Conservation (phyloP, 805 yeast genomes). For the Millerozyma miso region DNA sequence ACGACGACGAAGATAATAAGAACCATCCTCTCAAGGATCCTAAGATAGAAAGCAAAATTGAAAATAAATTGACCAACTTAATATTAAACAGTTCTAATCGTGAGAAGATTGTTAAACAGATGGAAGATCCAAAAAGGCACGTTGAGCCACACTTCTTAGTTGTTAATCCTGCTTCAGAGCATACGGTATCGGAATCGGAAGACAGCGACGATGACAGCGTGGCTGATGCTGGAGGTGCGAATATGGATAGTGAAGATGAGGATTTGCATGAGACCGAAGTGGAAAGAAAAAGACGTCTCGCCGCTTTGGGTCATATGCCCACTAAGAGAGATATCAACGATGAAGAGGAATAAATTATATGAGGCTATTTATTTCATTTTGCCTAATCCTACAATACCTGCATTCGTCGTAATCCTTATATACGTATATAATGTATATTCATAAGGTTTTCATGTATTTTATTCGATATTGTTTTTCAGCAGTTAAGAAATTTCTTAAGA, state of each 20-base stretch:
- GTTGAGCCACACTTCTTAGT: neutral
- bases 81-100: slow-evolving; percentile 4
- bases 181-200: slow-evolving; percentile 16
- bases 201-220: slow-evolving; percentile 9
- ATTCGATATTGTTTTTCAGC: too few relatives aligned
- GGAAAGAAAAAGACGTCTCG: slow-evolving; percentile 59
- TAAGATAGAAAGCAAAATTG: slow-evolving; percentile 12
- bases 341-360: slow-evolving; percentile 42
- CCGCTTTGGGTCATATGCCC: slow-evolving; percentile 46
- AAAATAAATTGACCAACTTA: slow-evolving; percentile 14
- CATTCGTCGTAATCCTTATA: too few relatives aligned
- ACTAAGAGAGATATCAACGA: slow-evolving; percentile 42
- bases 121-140: neutral
- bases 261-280: slow-evolving; percentile 54
- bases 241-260: slow-evolving; percentile 19
- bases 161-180: neutral
- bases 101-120: neutral
- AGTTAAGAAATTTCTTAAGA: slow-evolving; percentile 52
- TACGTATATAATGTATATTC: too few relatives aligned
- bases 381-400: too few relatives aligned
- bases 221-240: slow-evolving; percentile 8
- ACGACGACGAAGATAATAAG: slow-evolving; percentile 5
- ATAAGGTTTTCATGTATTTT: too few relatives aligned
- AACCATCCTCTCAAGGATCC: slow-evolving; percentile 12
- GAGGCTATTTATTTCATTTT: too few relatives aligned